Conservation (phyloP, 192 early-diverging fungal species). For the Fimicolochytrium jonesii region DNA sequence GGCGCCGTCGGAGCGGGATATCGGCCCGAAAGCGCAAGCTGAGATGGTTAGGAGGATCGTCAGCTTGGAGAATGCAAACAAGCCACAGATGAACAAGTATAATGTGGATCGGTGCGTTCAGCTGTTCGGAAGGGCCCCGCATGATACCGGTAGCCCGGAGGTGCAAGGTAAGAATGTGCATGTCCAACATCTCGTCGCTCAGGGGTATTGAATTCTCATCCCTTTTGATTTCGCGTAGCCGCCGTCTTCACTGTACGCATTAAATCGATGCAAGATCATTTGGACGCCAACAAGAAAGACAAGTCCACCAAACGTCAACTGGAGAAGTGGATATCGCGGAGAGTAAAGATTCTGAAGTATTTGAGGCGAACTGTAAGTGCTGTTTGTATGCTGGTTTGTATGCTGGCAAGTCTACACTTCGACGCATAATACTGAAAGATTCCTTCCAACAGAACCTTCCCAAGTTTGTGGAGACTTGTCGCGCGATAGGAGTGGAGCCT, state of each 20-base stretch:
- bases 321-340: slow-evolving; percentile 74
- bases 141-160: slow-evolving; percentile 88
- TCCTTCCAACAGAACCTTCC: slow-evolving; percentile 36
- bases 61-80: slow-evolving; percentile 76
- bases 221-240: slow-evolving; percentile 45
- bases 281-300: slow-evolving; percentile 80
- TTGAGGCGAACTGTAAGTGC: slow-evolving; percentile 60
- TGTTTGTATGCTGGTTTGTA: not conserved
- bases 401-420: not conserved
- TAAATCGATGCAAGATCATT: slow-evolving; percentile 77
- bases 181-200: not conserved
- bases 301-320: slow-evolving; percentile 82
- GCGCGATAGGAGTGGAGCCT: slow-evolving; percentile 44
- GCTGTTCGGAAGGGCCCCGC: slow-evolving; percentile 69
- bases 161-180: slow-evolving; percentile 70
- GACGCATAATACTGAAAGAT: not conserved
- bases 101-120: slow-evolving; percentile 70
- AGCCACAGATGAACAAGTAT: slow-evolving; percentile 68
- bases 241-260: slow-evolving; percentile 88
- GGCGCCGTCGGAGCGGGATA: not conserved
- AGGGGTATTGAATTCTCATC: not conserved
- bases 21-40: slow-evolving; percentile 25
- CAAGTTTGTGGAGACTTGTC: slow-evolving; percentile 45
- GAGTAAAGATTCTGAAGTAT: slow-evolving; percentile 84
- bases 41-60: slow-evolving; percentile 59